Base-by-base conservation (phyloP, 1,284 basidiomycete genomes). In the Schizopora paradoxa region DNA sequence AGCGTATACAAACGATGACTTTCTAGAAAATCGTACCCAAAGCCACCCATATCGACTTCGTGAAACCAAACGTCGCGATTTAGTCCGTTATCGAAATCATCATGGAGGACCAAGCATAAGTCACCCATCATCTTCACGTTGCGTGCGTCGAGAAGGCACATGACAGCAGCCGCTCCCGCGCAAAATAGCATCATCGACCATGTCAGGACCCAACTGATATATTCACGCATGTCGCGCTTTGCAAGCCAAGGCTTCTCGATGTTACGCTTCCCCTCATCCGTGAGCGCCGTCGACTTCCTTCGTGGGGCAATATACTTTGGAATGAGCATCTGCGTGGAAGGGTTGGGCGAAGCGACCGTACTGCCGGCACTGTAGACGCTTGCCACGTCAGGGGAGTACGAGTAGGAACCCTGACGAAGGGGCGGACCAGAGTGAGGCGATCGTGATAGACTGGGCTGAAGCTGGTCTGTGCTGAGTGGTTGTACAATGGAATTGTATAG, bases 41-140 rank as follows among this genome's bases (percentile, higher is more conserved):
- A 89, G 0, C 88, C 88, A 46, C 83, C 79, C 55, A 88, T 71
- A 57, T 82, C 76, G 32, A 84, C 75, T 54, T 90, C 86, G 23
- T 76, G 68, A 39, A 70, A 66, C 76, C 86, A 91, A 23, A 67
- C 74, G 46, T 67, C 69, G 5, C 67, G 68, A 27, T 70, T 69
- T 45, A 73, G 67, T 40, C 75, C 62, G 37, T 62, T 64, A 43
- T 74, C 69, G 53, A 91, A 91, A 49, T 82, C 63, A 46, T 91
- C 87, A 19, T 80, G 68, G 51, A 90, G 64, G 8, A 87, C 80
- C 11, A 79, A 56, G 60, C 88, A 90, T 18, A 86, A 62, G 13
- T 77, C 70, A 51, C 41, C 46, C 23, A 43, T 31, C 16, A 32
- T 26, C 7, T 48, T 14, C 4, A 48, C n/a, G 27, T 43, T 43